phyloP scores from a whole-genome alignment of 106 monocot species.

The Platanthera guangdongensis region DNA sequence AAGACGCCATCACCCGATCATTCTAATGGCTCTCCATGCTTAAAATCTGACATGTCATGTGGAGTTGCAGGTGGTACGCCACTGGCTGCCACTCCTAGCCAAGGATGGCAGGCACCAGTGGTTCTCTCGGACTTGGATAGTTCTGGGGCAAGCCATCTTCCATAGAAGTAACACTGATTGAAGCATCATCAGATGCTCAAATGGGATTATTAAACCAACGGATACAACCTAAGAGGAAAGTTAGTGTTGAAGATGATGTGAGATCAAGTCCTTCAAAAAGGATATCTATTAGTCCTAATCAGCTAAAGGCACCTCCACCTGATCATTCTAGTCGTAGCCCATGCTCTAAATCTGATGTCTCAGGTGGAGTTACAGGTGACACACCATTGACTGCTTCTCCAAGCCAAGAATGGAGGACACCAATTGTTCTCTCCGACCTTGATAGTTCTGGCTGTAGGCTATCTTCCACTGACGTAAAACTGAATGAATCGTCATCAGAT shows the following conservation, averaged over 20 bases:
- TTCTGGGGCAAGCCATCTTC: background rate
- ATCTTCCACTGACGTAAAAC: background rate
- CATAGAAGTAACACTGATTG: background rate
- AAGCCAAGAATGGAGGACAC: background rate
- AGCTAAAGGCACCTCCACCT: background rate
- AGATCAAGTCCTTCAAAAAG: background rate
- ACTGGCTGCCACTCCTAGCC: background rate
- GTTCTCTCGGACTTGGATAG: no score
- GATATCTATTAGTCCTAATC: background rate
- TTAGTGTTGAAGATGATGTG: background rate
- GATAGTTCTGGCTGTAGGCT: background rate
- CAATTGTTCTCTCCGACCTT: background rate
- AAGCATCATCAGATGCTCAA: no score
- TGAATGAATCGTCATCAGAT: slow-evolving; percentile 9
- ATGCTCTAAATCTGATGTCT: no score
- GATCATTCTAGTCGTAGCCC: background rate
- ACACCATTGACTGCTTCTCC: background rate
- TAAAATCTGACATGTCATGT: background rate
- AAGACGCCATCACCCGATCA: slow-evolving; percentile 9
- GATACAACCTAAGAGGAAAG: no score
- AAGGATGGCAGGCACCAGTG: no score
- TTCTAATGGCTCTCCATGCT: background rate
- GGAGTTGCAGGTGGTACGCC: background rate
- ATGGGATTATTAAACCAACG: no score
- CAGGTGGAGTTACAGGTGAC: no score